Evolutionary conservation across 2,329 filamentous ascomycete genomes (phyloP), one percentile per base, ranked within the genome.

Genomic region (Chrysosporium keratinophilum): DNA sequence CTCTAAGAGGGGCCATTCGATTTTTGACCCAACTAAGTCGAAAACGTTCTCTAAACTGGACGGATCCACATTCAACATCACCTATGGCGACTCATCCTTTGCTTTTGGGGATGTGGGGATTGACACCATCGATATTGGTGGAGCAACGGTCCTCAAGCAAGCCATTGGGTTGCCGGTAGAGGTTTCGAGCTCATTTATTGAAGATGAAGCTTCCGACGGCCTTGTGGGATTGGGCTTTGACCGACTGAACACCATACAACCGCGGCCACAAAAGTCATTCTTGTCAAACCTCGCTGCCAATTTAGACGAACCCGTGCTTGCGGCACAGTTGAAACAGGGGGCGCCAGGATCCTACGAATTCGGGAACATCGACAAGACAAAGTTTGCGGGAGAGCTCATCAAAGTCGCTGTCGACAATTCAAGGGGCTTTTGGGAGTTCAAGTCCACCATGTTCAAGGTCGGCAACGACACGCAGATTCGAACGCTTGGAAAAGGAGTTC

Each of bases 301-400:
- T 15, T 78, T 88, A 20, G 76, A 79, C 23, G 69, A 79, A 67
- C 84, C 84, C 0, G 70, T 90, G 40, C 85, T 90, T 69, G 87
- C 85, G 0, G 84, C 83, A 20, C 78, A 84, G 56, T 74, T 91
- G 43, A 79, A 80, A 63, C 76, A 78, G 59, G 74, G 76, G 55
- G 73, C 74, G 14, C 71, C 74, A 1, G 85, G 85, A 44, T 76
- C 78, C 31, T 90, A 88, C 70, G 82, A 88, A 64, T 90, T 90
- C 62, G 87, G 87, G 56, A 76, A 69, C 60, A 82, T 90, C 62
- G 83, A 90, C 65, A 64, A 62, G 1, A 71, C 70, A 54, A 81
- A 85, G 61, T 85, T 84, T 66, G 73, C 67, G 1, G 85, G 85
- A 34, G 62, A 75, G 3, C 76, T 90, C 61, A 69, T 75, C 19